Conservation (phyloP, 2,329 filamentous ascomycete genomes). For the Neurospora sp. region DNA sequence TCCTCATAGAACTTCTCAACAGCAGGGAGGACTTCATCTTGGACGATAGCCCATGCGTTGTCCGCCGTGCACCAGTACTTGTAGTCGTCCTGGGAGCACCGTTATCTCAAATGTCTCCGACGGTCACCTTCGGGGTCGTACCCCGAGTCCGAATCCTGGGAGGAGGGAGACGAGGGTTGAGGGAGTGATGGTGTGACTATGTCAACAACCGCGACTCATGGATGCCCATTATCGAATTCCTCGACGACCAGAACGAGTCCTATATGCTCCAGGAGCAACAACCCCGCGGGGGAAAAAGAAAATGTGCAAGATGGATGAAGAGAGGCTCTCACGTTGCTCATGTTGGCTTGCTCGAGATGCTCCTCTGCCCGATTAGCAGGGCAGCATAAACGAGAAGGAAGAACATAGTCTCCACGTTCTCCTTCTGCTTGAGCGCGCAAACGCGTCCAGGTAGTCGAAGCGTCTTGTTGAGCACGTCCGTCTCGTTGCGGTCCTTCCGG, state of each 20-base stretch:
- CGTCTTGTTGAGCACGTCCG: slow-evolving; percentile 80
- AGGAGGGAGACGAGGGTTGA: too few relatives aligned
- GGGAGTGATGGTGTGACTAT: slow-evolving; percentile 57
- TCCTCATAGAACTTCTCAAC: background rate
- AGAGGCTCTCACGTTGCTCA: too few relatives aligned
- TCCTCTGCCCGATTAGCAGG: too few relatives aligned
- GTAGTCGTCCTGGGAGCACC: too few relatives aligned
- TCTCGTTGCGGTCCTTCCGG: slow-evolving; percentile 74
- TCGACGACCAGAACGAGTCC: slow-evolving; percentile 99
- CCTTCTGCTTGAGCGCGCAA: slow-evolving; percentile 89
- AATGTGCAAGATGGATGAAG: too few relatives aligned
- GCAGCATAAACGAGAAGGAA: too few relatives aligned
- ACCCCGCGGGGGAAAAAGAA: slow-evolving; percentile 46
- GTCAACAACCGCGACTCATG: slow-evolving; percentile 99
- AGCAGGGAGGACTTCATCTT: background rate
- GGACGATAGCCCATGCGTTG: too few relatives aligned
- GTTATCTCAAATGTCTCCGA: too few relatives aligned
- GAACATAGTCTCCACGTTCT: slow-evolving; percentile 60
- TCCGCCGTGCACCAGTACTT: too few relatives aligned
- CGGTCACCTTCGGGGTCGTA: too few relatives aligned
- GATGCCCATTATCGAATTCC: slow-evolving; percentile 99
- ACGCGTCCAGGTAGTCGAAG: slow-evolving; percentile 89
- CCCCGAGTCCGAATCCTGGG: too few relatives aligned
- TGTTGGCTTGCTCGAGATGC: too few relatives aligned
- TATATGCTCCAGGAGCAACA: slow-evolving; percentile 99